Percentiles rank a stretch among this genome's conserved stretches.
Evolutionary conservation across 192 early-diverging fungal species (phyloP).

Genomic region (Coemansia sp.): DNA sequence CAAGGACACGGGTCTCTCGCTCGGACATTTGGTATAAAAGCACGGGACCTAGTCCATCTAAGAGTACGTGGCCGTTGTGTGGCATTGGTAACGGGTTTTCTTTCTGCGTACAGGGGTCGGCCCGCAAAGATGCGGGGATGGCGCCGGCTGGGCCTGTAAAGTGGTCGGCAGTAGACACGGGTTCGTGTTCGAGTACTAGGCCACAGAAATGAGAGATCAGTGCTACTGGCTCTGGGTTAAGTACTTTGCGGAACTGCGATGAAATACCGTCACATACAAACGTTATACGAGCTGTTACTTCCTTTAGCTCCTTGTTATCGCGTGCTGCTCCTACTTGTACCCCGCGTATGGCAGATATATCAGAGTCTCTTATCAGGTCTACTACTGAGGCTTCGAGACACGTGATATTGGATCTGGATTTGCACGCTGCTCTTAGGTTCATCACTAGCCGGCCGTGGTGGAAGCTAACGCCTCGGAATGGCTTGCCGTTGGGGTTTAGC

Average conservation of each 20-base stretch:
- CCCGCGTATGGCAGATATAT: conserved; percentile 15
- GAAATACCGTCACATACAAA: conserved; percentile 94
- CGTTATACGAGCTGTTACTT: conserved; percentile 61
- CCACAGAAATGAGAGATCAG: conserved; percentile 55
- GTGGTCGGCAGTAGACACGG: conserved; percentile 70
- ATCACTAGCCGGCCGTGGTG: conserved; percentile 95
- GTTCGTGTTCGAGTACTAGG: conserved; percentile 49
- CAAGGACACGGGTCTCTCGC: conserved; percentile 84
- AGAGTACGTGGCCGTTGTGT: conserved; percentile 89
- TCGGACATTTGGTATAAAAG: conserved; percentile 92
- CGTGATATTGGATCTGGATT: conserved; percentile 66
- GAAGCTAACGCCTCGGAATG: conserved; percentile 76
- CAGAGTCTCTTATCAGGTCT: conserved; percentile 60
- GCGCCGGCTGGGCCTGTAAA: conserved; percentile 76
- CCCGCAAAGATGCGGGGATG: neutral
- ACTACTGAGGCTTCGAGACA: conserved; percentile 78
- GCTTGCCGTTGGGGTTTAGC: conserved; percentile 57
- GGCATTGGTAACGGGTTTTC: conserved; percentile 71
- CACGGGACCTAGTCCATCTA: conserved; percentile 85
- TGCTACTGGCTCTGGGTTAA: conserved; percentile 24
- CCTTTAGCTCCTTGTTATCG: conserved; percentile 11
- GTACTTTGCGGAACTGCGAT: conserved; percentile 85
- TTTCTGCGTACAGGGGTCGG: neutral
- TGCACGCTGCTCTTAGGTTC: conserved; percentile 72
- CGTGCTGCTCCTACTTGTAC: conserved; percentile 25